Evolutionary conservation across 225 moss, liverwort and hornwort genomes (phyloP).

Genomic region (Straminergon stramineum): DNA sequence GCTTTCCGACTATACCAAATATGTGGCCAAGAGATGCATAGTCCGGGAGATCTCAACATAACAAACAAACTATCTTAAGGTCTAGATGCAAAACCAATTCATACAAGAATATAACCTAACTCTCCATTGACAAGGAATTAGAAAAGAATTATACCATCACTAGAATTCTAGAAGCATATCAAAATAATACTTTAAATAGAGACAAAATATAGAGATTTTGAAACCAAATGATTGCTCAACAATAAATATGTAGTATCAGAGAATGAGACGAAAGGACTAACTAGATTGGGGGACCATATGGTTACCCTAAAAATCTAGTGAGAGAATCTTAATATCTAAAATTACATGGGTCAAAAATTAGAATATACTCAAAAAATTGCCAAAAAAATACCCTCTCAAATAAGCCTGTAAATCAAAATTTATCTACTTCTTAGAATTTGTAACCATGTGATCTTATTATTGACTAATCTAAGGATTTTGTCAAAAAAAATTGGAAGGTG

Average conservation of each 20-base stretch:
- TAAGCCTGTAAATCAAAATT: neutral
- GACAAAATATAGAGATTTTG: neutral
- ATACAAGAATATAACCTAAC: no score
- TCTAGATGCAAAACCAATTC: no score
- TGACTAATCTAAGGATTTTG: neutral
- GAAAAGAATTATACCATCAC: neutral
- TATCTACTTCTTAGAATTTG: neutral
- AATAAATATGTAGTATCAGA: neutral
- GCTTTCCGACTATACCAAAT: no score
- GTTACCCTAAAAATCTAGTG: neutral
- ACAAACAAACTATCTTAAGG: no score
- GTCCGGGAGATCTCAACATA: no score
- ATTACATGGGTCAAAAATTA: neutral
- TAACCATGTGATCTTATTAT: accelerated
- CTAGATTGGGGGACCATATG: neutral
- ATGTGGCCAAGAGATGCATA: no score
- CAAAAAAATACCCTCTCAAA: accelerated
- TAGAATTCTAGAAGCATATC: neutral
- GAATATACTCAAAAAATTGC: neutral
- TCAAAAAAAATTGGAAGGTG: neutral
- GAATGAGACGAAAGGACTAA: neutral
- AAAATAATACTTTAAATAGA: neutral
- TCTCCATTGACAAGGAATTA: neutral
- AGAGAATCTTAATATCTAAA: neutral
- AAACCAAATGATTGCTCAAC: neutral